Evolutionary conservation across 371 early-diverging fungal species (phyloP), one percentile per base, ranked within the genome.

Genomic region (Phascolomyces articulosus): DNA sequence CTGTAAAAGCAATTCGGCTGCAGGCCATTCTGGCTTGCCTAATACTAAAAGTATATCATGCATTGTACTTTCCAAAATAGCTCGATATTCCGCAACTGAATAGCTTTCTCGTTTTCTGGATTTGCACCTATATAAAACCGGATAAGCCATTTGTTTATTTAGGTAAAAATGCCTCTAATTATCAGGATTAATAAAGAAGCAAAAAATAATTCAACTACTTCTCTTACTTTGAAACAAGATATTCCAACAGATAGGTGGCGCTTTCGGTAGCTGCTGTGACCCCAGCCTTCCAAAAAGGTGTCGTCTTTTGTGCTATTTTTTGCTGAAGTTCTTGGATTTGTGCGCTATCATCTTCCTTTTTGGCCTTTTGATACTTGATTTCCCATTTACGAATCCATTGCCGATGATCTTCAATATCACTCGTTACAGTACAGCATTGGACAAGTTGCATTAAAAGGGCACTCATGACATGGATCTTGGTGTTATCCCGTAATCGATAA

Each of bases 21-120:
- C 90, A 0, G 98, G 98, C 95, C 96, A 97, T 48, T 95, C 96
- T 7, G 95, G 94, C n/a, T 90, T 87, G 20, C 87, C 86, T 20
- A 95, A 73, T 0, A 93, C 86, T 4, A 74, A 65, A 55, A 95
- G 69, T 0, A 92, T 71, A 72, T 97, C 96, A 20, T 88, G 75
- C 31, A 96, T 64, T 31, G 96, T 78, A 40, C 75, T 72, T 21
- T 92, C 90, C 20, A 96, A 68, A 16, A 93, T 74, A 0, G 66
- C 65, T n/a, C 89, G 79, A 71, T 94, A 96, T 41, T 95, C 96
- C 1, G 81, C 73, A 20, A 93, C 90, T 11, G 82, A 73, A 55
- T 70, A 74, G 1, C 66, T 58, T 9, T 77, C 73, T 58, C 74
- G 78, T 11, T 79, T 82, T 16, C 81, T 70, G 60, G 87, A 85